These are phyloP conservation scores for Apiospora marii DNA, from an alignment of 2,329 filamentous ascomycete species.

Conservation along the genomic window DNA sequence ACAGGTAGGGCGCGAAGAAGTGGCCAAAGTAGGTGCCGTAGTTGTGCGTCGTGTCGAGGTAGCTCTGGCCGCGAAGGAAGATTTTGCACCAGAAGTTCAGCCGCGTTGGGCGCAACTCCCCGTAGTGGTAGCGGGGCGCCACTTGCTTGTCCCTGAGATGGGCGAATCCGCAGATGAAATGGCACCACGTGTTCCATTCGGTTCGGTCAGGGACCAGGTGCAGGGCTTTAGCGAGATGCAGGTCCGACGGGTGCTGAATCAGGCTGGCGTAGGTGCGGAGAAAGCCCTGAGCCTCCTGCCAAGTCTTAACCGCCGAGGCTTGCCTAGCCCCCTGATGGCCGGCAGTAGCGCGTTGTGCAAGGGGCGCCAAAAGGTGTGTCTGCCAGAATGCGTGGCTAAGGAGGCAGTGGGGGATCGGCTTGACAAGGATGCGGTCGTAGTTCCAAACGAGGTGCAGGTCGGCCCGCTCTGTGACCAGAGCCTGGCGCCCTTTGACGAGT, in stretches of 20 bases:
- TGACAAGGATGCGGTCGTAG: not conserved
- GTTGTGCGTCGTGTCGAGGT: too few species aligned
- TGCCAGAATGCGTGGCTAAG: not conserved
- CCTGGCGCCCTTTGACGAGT: slow-evolving; percentile 41
- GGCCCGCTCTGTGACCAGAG: slow-evolving; percentile 47
- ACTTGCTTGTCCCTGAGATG: slow-evolving; percentile 26
- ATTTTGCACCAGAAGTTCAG: slow-evolving; percentile 42
- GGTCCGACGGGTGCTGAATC: slow-evolving; percentile 48
- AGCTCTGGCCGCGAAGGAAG: too few species aligned
- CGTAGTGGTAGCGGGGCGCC: slow-evolving; percentile 48
- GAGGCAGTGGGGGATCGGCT: not conserved
- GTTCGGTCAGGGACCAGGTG: slow-evolving; percentile 45
- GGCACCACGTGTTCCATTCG: slow-evolving; percentile 46
- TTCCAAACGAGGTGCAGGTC: slow-evolving; percentile 36
- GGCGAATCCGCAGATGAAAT: too few species aligned
- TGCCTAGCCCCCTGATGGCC: not conserved
- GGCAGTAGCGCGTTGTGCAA: not conserved
- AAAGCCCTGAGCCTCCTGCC: slow-evolving; percentile 38
- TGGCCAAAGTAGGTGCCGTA: too few species aligned
- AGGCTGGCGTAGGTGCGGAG: slow-evolving; percentile 48
- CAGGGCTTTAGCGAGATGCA: slow-evolving; percentile 44
- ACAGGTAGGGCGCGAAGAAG: too few species aligned
- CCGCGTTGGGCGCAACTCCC: slow-evolving; percentile 48
- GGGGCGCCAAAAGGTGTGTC: not conserved
- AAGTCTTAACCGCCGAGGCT: slow-evolving; percentile 13